These are phyloP conservation scores for Hypoxylon sp. DNA, from an alignment of 2,329 filamentous ascomycete species.

Conservation along the genomic window DNA sequence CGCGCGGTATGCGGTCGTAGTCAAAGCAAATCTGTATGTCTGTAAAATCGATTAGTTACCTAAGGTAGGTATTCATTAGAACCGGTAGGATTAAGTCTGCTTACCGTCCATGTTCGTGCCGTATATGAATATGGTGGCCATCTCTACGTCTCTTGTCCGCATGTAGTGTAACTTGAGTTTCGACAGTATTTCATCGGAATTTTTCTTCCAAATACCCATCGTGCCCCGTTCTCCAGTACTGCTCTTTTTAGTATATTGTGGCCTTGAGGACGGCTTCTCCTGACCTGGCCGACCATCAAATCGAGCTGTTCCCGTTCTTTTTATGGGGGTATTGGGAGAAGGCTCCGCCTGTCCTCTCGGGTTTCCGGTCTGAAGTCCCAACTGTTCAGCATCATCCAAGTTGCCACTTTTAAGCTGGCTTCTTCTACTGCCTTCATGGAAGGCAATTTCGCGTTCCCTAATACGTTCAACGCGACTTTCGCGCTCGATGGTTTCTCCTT, in stretches of 20 bases:
- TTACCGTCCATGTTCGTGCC: constrained; percentile 20
- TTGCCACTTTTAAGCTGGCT: not conserved
- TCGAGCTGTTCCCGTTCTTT: not conserved
- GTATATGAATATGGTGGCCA: constrained; percentile 14
- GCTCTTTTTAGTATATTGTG: not conserved
- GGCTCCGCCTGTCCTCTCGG: not conserved
- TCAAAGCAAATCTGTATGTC: constrained; percentile 20
- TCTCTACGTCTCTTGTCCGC: constrained; percentile 11
- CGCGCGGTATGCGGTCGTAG: constrained; percentile 12
- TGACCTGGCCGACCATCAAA: not conserved
- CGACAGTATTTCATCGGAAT: constrained; percentile 8
- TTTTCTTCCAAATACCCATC: not conserved
- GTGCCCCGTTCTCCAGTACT: not conserved
- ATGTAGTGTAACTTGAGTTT: constrained; percentile 18
- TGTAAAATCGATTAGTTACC: not conserved
- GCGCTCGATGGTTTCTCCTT: not conserved
- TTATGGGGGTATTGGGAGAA: constrained; percentile 3
- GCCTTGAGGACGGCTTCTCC: not conserved
- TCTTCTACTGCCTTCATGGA: too few relatives aligned
- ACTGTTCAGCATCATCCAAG: not conserved
- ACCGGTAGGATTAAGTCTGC: not conserved
- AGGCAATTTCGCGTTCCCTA: too few relatives aligned
- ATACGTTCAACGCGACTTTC: not conserved
- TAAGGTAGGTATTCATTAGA: not conserved
- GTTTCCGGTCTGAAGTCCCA: not conserved